Evolutionary conservation across 208 protist species (phyloP), one percentile per base, ranked within the genome.

Genomic region (Leishmania gerbilli): DNA sequence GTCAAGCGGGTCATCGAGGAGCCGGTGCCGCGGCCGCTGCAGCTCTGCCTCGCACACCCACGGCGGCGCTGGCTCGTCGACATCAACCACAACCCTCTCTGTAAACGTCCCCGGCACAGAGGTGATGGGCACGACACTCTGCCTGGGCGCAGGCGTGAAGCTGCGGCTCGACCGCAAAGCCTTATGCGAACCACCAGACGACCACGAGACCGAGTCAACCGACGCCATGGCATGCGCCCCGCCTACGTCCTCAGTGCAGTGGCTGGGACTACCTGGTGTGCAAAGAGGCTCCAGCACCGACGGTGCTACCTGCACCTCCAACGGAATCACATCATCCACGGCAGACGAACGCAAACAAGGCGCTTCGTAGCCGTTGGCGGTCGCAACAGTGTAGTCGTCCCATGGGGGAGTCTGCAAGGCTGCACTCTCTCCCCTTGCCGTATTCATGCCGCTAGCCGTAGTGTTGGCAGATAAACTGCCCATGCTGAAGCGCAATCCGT

Each of bases 311-410:
- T 51, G 64, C 68, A 60, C 5, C 13, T 56, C 55, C n/a, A 85
- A 74, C 24, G 79, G 81, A 3, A 85, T 62, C 13, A 82, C 80
- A 42, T 91, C 84, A 47, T 84, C 84, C 13, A 87, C 77, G 7
- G 84, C 77, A 19, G 71, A 47, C 5, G 79, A 79, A 34, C 72
- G 74, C 31, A 71, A 79, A 37, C 65, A 77, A 24, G 5, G 64
- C n/a, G 9, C 45, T 31, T 60, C 17, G 51, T 31, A 17, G 56
- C 75, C n/a, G 51, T 68, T 84, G 42, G 80, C 24, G 19, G 34
- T 34, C 11, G 53, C 40, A 65, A 40, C n/a, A 17, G n/a, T 8
- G 40, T 47, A 58, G 58, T 6, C 71, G 15, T 42, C 71, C 6
- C 13, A 31, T 9, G n/a, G 0, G n/a, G 31, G 49, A 34, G 47